Base-by-base conservation (phyloP, 805 yeast genomes). In the Ascoidea asiatica region DNA sequence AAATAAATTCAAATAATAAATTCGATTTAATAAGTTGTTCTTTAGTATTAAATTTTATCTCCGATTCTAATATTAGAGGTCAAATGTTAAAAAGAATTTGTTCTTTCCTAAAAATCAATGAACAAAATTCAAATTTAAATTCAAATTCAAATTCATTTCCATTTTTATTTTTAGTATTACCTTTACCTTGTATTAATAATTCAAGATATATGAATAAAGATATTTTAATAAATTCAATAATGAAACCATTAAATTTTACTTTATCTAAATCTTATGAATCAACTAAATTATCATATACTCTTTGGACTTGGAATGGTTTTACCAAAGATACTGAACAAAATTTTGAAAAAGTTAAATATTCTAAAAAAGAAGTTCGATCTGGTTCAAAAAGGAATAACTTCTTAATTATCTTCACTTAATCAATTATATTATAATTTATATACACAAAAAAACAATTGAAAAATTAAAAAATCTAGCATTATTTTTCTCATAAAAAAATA, bases 11-110 rank as follows among this genome's bases (percentile, higher is more conserved):
- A 0, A 46, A 51, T 0, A 79, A 75, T 5, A 67, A 58, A 45
- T 89, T 79, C 56, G 70, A 80, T 50, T 54, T 86, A 21, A 65
- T 90, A 0, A 85, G 95, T 5, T 81, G 95, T 49, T 86, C 95
- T 0, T 60, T 90, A 45, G 98, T 90, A 37, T 65, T 90, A 13
- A 90, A 90, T 57, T 90, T 85, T 61, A 96, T 90, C 1, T 85
- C 95, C 0, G 75, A 75, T 1, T 76, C 89, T 0, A 54, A 53
- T 6, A 72, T 63, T 13, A 63, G 98, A 44, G 97, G 97, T 2
- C 73, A 71, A 4, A 90, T 90, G 97, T 63, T 88, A 50, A 54
- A 56, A 35, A 57, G 82, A 45, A 72, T 86, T 7, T 62, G 74
- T 4, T 46, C 63, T 21, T 89, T 85, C 54, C 62, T 89, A 37